Evolutionary conservation across 257 asterid genomes (phyloP).

Genomic region (Coffea canephora): DNA sequence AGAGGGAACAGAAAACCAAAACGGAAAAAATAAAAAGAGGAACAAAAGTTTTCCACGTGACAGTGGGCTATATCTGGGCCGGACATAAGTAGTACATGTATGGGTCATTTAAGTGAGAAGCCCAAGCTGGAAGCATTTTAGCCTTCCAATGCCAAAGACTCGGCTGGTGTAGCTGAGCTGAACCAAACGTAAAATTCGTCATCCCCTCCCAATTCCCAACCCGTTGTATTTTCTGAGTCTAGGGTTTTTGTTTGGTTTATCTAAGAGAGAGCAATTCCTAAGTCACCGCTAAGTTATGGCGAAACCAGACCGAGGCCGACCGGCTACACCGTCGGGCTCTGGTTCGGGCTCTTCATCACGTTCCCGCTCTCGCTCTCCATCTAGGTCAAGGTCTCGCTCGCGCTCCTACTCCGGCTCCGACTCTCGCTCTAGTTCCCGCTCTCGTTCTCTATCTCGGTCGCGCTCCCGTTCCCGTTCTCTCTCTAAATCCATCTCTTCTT

Average conservation of each 20-base stretch:
- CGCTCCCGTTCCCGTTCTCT: slow-evolving; percentile 35
- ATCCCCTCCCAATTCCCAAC: background rate
- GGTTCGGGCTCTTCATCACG: slow-evolving; percentile 24
- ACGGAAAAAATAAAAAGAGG: too few species aligned
- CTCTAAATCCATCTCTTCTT: slow-evolving; percentile 37
- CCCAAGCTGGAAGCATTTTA: background rate
- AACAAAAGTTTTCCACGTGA: background rate
- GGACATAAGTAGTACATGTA: background rate
- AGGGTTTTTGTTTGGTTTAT: slow-evolving; percentile 9
- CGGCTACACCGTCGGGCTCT: slow-evolving; percentile 40
- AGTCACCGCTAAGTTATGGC: slow-evolving; percentile 24
- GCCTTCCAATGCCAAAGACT: too few species aligned
- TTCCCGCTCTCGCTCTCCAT: slow-evolving; percentile 23
- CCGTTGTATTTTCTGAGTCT: background rate
- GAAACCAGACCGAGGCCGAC: slow-evolving; percentile 49
- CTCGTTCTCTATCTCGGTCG: slow-evolving; percentile 31
- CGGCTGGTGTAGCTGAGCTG: background rate
- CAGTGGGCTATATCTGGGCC: background rate
- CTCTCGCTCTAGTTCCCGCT: slow-evolving; percentile 22
- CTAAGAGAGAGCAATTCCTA: background rate
- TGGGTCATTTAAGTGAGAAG: background rate
- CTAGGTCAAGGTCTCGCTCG: slow-evolving; percentile 29
- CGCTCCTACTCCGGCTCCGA: slow-evolving; percentile 23
- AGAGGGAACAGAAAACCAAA: too few species aligned
- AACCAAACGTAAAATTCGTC: background rate